Evolutionary conservation across 2,329 filamentous ascomycete species (phyloP).

Genomic region (Fusarium sp.): DNA sequence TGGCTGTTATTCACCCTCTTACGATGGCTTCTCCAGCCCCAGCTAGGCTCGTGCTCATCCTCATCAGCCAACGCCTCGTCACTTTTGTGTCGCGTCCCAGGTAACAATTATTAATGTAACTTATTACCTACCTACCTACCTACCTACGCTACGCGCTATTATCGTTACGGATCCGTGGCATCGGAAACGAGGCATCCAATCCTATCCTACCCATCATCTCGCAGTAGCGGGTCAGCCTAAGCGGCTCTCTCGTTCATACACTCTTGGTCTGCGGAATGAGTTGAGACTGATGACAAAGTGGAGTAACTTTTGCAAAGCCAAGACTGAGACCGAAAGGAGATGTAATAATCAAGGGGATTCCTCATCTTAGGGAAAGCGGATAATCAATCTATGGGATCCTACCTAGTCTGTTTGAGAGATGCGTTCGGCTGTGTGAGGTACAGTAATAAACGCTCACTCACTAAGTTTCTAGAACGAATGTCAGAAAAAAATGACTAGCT

Average conservation of each 20-base stretch:
- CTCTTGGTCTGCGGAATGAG: slow-evolving; percentile 11
- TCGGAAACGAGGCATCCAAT: slow-evolving; percentile 35
- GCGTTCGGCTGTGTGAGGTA: slow-evolving; percentile 17
- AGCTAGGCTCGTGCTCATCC: slow-evolving; percentile 18
- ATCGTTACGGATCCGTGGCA: slow-evolving; percentile 30
- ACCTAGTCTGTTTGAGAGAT: slow-evolving; percentile 23
- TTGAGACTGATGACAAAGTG: slow-evolving; percentile 34
- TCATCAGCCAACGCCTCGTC: slow-evolving; percentile 22
- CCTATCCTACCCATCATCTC: slow-evolving; percentile 2
- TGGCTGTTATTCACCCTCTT: slow-evolving; percentile 26
- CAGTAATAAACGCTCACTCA: background rate
- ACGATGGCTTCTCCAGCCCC: slow-evolving; percentile 17
- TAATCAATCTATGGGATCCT: slow-evolving; percentile 18
- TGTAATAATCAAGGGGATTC: slow-evolving; percentile 10
- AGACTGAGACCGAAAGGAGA: slow-evolving; percentile 26
- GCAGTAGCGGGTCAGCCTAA: slow-evolving; percentile 31
- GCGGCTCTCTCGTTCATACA: slow-evolving; percentile 24
- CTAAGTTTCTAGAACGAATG: background rate
- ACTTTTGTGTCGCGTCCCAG: slow-evolving; percentile 15
- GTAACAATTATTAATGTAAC: slow-evolving; percentile 5
- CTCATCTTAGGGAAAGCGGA: slow-evolving; percentile 32
- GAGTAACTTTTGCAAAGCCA: slow-evolving; percentile 20
- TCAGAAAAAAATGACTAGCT: slow-evolving; percentile 4
- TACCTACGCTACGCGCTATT: slow-evolving; percentile 11
- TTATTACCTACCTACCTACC: background rate